Conservation (phyloP, 441 rosid genomes). For the Bocquillonia castaneifolia region DNA sequence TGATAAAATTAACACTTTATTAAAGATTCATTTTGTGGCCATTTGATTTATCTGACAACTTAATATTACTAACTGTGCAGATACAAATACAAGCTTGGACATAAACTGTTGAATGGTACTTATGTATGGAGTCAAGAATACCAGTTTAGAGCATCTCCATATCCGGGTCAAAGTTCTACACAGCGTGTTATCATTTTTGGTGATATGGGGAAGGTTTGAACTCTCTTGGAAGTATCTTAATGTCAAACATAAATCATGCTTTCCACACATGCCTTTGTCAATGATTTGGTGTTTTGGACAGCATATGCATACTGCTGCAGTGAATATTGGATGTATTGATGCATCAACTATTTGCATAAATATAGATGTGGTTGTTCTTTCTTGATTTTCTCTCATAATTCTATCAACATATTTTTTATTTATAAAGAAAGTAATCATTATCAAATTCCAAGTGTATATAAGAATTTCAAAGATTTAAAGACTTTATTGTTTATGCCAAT, state of each 20-base stretch:
- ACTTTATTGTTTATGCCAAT: background rate
- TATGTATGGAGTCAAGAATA: conserved; percentile 62
- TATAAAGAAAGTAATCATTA: background rate
- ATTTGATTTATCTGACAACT: background rate
- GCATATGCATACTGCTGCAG: background rate
- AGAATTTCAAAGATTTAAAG: background rate
- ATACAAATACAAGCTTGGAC: conserved; percentile 72
- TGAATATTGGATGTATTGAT: background rate
- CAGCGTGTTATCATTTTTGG: conserved; percentile 78
- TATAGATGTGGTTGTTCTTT: background rate
- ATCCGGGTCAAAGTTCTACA: conserved; percentile 68
- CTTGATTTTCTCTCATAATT: background rate
- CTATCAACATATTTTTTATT: background rate
- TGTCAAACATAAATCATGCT: background rate
- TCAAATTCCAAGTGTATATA: background rate
- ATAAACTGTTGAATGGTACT: conserved; percentile 45
- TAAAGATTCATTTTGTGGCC: background rate
- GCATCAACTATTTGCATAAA: background rate
- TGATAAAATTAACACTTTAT: background rate
- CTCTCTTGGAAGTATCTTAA: conserved; percentile 7
- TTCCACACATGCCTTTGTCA: background rate
- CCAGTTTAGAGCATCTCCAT: conserved; percentile 74
- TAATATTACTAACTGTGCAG: conserved; percentile 31
- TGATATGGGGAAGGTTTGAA: conserved; percentile 90
- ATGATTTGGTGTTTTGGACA: background rate